Conservation (phyloP, 495 filamentous ascomycete genomes). For the Lindgomyces ingoldianus region DNA sequence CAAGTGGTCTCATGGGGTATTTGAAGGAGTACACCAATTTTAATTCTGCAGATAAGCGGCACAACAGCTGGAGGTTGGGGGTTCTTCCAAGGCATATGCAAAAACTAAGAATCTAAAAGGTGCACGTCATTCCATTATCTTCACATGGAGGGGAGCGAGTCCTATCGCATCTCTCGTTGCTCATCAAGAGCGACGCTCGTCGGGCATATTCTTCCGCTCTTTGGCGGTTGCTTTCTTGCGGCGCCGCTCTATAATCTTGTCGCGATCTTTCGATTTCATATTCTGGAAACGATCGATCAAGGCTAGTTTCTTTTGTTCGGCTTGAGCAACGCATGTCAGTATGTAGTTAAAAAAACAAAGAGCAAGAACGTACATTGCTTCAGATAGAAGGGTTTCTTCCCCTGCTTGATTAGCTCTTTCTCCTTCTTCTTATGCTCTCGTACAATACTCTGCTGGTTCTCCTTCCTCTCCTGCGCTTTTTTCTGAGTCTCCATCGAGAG, state of each 20-base stretch:
- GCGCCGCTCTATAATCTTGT: conserved; percentile 75
- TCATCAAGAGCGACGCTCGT: conserved; percentile 49
- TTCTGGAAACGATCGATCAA: conserved; percentile 74
- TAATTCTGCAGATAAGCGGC: background rate
- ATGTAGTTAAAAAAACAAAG: background rate
- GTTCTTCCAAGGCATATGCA: too few relatives aligned
- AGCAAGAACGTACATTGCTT: conserved; percentile 58
- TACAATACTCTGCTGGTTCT: conserved; percentile 64
- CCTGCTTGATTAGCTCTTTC: conserved; percentile 72
- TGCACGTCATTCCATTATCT: background rate
- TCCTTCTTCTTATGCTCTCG: conserved; percentile 76
- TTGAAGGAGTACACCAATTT: background rate
- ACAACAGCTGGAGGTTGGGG: background rate
- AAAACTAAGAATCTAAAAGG: too few relatives aligned
- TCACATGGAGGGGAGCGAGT: background rate
- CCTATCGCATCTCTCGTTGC: too few relatives aligned
- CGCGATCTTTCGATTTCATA: conserved; percentile 78
- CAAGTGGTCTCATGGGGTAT: background rate
- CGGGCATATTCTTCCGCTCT: conserved; percentile 79
- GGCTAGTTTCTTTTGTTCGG: conserved; percentile 81
- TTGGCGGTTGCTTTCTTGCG: conserved; percentile 79
- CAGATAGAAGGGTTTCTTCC: conserved; percentile 90
- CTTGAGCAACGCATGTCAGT: conserved; percentile 35
- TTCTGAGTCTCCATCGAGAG: conserved; percentile 59
- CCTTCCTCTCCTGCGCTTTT: conserved; percentile 66